Conservation (phyloP, 1,284 basidiomycete species). For the Puccinia polysora region DNA sequence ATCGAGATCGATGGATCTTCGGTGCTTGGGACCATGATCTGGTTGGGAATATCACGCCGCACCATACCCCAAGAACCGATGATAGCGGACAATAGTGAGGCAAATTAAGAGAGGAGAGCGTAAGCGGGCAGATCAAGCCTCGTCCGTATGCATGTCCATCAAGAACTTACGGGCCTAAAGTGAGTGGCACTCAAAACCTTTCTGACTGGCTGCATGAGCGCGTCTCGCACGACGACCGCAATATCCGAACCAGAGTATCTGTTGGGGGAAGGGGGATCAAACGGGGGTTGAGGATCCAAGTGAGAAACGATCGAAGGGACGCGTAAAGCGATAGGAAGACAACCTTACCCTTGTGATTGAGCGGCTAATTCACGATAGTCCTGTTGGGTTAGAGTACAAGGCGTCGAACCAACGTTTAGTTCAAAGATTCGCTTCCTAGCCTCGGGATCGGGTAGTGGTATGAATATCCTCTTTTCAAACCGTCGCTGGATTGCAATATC, state of each 20-base stretch:
- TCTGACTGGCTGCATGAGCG: conserved; percentile 96
- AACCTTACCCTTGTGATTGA: conserved; percentile 72
- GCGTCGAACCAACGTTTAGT: conserved; percentile 88
- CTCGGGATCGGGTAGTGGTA: conserved; percentile 87
- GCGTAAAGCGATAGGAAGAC: too few species aligned
- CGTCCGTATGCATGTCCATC: not conserved
- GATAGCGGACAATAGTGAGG: too few species aligned
- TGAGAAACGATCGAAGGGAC: too few species aligned
- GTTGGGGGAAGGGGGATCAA: too few species aligned
- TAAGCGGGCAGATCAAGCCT: not conserved
- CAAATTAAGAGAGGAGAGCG: not conserved
- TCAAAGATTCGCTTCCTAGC: conserved; percentile 95
- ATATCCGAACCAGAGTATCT: conserved; percentile 94
- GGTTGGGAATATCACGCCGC: conserved; percentile 51
- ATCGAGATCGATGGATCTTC: conserved; percentile 60
- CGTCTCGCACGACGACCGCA: conserved; percentile 88
- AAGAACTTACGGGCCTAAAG: conserved; percentile 64
- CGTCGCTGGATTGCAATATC: conserved; percentile 97
- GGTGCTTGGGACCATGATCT: conserved; percentile 54
- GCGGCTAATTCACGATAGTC: conserved; percentile 80
- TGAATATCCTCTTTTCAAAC: conserved; percentile 98
- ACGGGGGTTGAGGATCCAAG: too few species aligned
- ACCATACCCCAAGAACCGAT: too few species aligned
- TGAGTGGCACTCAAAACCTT: conserved; percentile 94
- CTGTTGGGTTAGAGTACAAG: conserved; percentile 71